Evolutionary conservation across 129 eudicot genomes (phyloP).

Genomic region (Lonicera japonica): DNA sequence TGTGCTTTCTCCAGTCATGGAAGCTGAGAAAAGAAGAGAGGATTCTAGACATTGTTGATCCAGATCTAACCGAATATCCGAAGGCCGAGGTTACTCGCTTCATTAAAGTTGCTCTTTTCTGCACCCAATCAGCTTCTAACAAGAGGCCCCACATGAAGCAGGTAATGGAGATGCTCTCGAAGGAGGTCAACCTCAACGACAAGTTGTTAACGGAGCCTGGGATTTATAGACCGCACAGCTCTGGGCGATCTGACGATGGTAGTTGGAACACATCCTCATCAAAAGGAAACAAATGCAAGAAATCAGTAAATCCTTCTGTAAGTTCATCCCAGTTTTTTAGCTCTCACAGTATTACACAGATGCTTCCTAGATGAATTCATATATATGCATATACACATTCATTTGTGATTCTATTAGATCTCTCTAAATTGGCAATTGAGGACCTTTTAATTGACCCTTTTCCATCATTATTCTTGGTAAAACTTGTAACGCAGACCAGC

Average conservation of each 20-base stretch:
- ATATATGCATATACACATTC: too few relatives aligned
- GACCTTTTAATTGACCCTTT: too few relatives aligned
- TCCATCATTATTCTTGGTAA: too few relatives aligned
- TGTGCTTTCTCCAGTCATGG: constrained; percentile 50
- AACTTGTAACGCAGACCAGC: too few relatives aligned
- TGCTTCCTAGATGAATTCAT: constrained; percentile 53
- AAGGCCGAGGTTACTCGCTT: constrained; percentile 43
- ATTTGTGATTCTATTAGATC: too few relatives aligned
- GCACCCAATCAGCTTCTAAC: constrained; percentile 61
- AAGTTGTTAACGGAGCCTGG: constrained; percentile 52
- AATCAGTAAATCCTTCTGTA: constrained; percentile 22
- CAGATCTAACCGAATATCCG: constrained; percentile 48
- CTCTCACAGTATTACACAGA: constrained; percentile 24
- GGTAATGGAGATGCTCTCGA: constrained; percentile 66
- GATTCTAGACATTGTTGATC: constrained; percentile 60
- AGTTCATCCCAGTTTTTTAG: constrained; percentile 19
- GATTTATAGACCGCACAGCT: constrained; percentile 20
- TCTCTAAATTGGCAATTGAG: too few relatives aligned
- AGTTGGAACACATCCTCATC: constrained; percentile 20
- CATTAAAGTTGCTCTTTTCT: constrained; percentile 59
- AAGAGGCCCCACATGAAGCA: constrained; percentile 77
- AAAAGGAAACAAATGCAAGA: constrained; percentile 17
- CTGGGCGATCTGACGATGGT: constrained; percentile 8
- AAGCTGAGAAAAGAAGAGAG: constrained; percentile 51
- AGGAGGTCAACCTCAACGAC: constrained; percentile 52